A percentile compares a stretch with the other conserved stretches of the same genome.
phyloP scores from a whole-genome alignment of 306 rosid genomes.

The Inga leiocalycina region DNA sequence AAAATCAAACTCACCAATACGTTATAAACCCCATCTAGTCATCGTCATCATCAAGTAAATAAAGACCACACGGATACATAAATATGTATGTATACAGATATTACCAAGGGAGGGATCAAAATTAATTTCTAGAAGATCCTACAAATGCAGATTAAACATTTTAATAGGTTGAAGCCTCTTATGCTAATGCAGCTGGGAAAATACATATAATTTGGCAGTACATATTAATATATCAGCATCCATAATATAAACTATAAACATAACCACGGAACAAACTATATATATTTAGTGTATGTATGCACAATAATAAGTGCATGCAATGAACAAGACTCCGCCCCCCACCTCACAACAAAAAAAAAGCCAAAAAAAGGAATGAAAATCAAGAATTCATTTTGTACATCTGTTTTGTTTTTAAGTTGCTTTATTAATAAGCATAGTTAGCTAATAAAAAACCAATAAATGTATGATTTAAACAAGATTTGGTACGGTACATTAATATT shows the following conservation, averaged over 20 bases:
- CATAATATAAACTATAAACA: background rate
- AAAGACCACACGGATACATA: no score
- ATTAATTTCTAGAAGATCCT: no score
- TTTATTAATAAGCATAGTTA: background rate
- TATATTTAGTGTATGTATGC: background rate
- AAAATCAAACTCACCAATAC: no score
- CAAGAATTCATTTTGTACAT: background rate
- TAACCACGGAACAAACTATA: background rate
- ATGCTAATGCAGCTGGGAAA: background rate
- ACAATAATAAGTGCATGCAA: background rate
- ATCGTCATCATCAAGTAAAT: no score
- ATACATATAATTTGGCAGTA: background rate
- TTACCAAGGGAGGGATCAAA: no score
- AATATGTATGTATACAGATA: no score
- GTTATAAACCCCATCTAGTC: no score
- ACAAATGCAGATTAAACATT: no score
- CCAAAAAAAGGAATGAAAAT: no score
- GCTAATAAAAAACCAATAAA: background rate
- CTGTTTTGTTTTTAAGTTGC: no score
- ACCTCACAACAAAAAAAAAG: no score
- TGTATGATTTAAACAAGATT: background rate
- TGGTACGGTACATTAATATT: no score
- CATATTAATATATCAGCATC: background rate
- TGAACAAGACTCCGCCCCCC: background rate
- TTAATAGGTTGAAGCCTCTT: background rate